A percentile compares a stretch with the other conserved stretches of the same genome.
phyloP scores from a whole-genome alignment of 768 basidiomycete genomes.

The Favolaschia claudopus region DNA sequence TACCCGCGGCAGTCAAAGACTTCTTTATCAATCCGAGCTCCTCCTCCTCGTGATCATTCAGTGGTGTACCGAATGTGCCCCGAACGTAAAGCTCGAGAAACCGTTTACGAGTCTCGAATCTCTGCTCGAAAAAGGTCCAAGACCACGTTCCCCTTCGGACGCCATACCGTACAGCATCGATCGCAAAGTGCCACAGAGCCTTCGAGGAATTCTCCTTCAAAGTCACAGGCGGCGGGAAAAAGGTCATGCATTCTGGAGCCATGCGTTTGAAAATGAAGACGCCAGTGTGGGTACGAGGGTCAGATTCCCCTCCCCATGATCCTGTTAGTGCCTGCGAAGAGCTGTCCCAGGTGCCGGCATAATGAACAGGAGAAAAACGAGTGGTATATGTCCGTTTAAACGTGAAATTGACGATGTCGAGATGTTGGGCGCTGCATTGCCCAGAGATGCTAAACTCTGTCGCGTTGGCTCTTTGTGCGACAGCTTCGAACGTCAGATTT shows the following conservation, averaged over 20 bases:
- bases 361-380: constrained; percentile 31
- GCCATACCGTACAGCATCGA: constrained; percentile 28
- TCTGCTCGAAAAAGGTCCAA: constrained; percentile 39
- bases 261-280: constrained; percentile 37
- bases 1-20: constrained; percentile 17
- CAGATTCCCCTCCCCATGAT: constrained; percentile 32
- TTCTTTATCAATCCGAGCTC: constrained; percentile 29
- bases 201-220: constrained; percentile 32
- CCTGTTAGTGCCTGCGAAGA: constrained; percentile 31
- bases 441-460: constrained; percentile 28
- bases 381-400: constrained; percentile 32
- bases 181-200: constrained; percentile 43
- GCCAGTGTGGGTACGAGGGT: constrained; percentile 25
- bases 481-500: constrained; percentile 20
- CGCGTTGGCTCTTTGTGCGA: constrained; percentile 10
- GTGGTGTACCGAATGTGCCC: constrained; percentile 25
- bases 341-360: constrained; percentile 28
- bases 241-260: constrained; percentile 33
- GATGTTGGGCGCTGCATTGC: constrained; percentile 17
- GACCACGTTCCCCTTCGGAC: constrained; percentile 35
- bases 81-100: constrained; percentile 39
- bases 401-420: constrained; percentile 20
- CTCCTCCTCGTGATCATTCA: constrained; percentile 19
- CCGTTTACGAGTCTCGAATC: constrained; percentile 34
- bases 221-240: constrained; percentile 34